Base-by-base conservation (phyloP, 352 stramenopile species). In the Phytophthora sp. region DNA sequence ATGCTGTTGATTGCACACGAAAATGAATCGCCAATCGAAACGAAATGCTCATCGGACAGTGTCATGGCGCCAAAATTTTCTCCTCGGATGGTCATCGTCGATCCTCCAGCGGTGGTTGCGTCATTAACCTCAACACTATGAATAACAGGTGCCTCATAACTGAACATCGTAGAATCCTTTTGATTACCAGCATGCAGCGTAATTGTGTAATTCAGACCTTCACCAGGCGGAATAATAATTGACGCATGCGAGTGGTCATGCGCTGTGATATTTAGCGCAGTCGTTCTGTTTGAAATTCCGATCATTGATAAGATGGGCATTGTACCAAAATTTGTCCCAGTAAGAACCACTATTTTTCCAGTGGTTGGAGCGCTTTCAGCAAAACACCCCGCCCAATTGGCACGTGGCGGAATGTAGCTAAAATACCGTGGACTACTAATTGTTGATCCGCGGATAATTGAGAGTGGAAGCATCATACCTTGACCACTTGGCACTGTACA, bases 91-190 rank as follows among this genome's bases (percentile, higher is more conserved):
- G 50, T 76, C 69, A 92, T 77, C 9, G 57, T 43, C 7, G 74
- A 78, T 15, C 80, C 80, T 8, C 76, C 76, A 18, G 58, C 54
- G 5, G 82, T 88, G 3, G 76, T 73, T 11, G 55, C 64, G 18
- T 80, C 69, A 2, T 53, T 70, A 9, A 72, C 58, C 8, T 63
- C 41, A 4, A 86, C 60, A n/a, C 10, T 69, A 24, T 52, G 32
- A 7, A 92, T 74, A 34, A 77, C 58, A 1, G 83, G 83, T 18
- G 54, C 43, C 15, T 88, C 74, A 56, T 92, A 92, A 9, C 12
- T 60, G 26, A 92, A 92, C 0, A n/a, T 4, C 1, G 68, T 79
- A 3, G 50, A 26, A 1, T 57, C 26, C 44, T 76, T 39, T 57
- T 88, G 77, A 30, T 88, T 86, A 1, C 77, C 79, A 21, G 54